These are phyloP conservation scores for Salix arbutifolia DNA, from an alignment of 345 rosid genomes.

Conservation along the genomic window DNA sequence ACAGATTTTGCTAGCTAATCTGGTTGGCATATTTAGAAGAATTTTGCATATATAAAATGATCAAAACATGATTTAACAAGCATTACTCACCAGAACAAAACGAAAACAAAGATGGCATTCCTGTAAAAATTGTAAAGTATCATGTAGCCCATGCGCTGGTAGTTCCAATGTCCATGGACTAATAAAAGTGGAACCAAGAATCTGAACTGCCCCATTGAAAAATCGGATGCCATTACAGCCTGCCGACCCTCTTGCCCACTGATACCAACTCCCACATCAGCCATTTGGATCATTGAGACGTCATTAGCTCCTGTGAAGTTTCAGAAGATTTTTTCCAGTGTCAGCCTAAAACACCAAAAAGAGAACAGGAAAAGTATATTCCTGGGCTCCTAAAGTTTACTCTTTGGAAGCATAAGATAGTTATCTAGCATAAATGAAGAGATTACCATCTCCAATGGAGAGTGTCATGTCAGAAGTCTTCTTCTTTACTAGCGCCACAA, in stretches of 20 bases:
- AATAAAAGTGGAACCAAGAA: slow-evolving; percentile 83
- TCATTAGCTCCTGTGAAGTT: slow-evolving; percentile 84
- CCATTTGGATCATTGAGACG: slow-evolving; percentile 99
- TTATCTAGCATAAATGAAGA: neutral
- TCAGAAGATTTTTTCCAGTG: slow-evolving; percentile 12
- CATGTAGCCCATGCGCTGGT: slow-evolving; percentile 98
- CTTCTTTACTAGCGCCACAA: slow-evolving; percentile 88
- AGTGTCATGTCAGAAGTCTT: slow-evolving; percentile 93
- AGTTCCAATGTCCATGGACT: slow-evolving; percentile 99
- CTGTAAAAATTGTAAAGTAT: slow-evolving; percentile 94
- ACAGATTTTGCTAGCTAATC: neutral
- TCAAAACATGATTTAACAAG: neutral
- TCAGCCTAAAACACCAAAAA: slow-evolving; percentile 23
- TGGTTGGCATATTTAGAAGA: neutral
- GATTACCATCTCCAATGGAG: slow-evolving; percentile 90
- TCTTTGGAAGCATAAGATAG: neutral
- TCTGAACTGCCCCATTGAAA: slow-evolving; percentile 96
- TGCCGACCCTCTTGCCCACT: slow-evolving; percentile 98
- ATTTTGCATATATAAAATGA: neutral
- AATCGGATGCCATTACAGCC: slow-evolving; percentile 99
- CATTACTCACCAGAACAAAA: slow-evolving; percentile 84
- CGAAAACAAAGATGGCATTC: slow-evolving; percentile 83
- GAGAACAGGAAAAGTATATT: neutral
- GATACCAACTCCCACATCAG: slow-evolving; percentile 97
- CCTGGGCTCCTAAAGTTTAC: neutral